phyloP scores from a whole-genome alignment of 1,284 basidiomycete genomes.

The Rhodotorula mucilaginosa region DNA sequence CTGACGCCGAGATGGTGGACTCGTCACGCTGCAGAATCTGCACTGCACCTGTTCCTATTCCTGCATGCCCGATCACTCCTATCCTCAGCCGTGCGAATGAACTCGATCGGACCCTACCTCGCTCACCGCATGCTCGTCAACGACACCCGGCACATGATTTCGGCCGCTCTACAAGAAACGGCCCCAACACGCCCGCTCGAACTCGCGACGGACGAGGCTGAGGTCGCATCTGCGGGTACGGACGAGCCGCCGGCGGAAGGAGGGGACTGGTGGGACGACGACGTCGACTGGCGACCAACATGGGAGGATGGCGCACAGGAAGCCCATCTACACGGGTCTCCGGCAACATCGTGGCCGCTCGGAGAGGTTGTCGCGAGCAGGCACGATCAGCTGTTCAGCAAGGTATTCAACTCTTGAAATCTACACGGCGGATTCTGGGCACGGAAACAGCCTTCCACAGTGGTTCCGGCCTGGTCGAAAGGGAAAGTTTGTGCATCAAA shows the following conservation, averaged over 20 bases:
- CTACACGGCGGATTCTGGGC: too few relatives aligned
- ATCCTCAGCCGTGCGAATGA: slow-evolving; percentile 86
- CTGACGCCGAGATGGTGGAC: too few relatives aligned
- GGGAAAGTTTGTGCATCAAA: too few relatives aligned
- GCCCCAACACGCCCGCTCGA: slow-evolving; percentile 30
- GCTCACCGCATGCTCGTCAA: slow-evolving; percentile 84
- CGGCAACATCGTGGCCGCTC: slow-evolving; percentile 89
- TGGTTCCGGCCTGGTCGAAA: too few relatives aligned
- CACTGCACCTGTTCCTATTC: slow-evolving; percentile 84
- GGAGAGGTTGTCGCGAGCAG: slow-evolving; percentile 88
- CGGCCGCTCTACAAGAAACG: background rate
- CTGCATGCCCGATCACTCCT: slow-evolving; percentile 84
- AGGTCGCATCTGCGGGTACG: background rate
- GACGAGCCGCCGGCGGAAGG: slow-evolving; percentile 9
- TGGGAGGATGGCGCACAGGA: slow-evolving; percentile 6
- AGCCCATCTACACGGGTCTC: slow-evolving; percentile 47
- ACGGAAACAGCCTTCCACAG: too few relatives aligned
- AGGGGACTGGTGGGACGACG: slow-evolving; percentile 44
- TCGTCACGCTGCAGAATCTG: slow-evolving; percentile 56
- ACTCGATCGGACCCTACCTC: slow-evolving; percentile 86
- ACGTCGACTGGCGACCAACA: background rate
- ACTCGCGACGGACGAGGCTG: slow-evolving; percentile 56
- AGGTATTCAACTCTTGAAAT: slow-evolving; percentile 73
- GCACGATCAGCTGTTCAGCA: slow-evolving; percentile 91
- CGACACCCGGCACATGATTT: slow-evolving; percentile 59